Evolutionary conservation across 2,329 filamentous ascomycete species (phyloP).

Genomic region (Colletotrichum aenigma): DNA sequence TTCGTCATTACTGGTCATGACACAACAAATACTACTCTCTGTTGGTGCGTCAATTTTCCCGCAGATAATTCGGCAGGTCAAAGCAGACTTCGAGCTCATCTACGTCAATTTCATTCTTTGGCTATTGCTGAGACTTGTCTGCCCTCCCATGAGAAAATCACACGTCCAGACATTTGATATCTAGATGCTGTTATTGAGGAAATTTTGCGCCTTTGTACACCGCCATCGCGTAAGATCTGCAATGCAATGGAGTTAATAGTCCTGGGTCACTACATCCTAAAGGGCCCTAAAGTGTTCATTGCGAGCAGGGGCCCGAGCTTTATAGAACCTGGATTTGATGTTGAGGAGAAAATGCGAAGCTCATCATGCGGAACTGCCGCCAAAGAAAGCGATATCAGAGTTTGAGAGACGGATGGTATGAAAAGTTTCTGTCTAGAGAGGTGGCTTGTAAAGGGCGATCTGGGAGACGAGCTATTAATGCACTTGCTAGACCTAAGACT

Average conservation of each 20-base stretch:
- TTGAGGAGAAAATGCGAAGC: no score
- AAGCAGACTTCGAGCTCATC: background rate
- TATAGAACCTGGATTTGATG: no score
- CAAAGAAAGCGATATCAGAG: no score
- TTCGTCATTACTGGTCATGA: slow-evolving; percentile 28
- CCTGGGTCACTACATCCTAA: no score
- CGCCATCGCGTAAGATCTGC: slow-evolving; percentile 30
- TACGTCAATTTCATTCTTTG: background rate
- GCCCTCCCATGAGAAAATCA: slow-evolving; percentile 20
- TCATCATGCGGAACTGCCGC: no score
- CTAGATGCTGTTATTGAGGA: slow-evolving; percentile 42
- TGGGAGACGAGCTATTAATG: no score
- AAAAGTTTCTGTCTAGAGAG: no score
- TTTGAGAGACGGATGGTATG: no score
- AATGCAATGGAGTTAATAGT: slow-evolving; percentile 23
- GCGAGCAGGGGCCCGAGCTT: no score
- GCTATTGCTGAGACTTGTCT: slow-evolving; percentile 12
- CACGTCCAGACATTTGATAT: slow-evolving; percentile 28
- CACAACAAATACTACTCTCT: slow-evolving; percentile 26
- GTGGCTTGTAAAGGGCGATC: no score
- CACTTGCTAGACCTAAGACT: no score
- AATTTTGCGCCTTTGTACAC: slow-evolving; percentile 31
- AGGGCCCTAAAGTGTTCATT: no score
- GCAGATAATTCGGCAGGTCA: background rate
- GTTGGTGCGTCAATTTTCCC: slow-evolving; percentile 26